phyloP scores from a whole-genome alignment of 1,284 basidiomycete species.

The Tausonia pullulans region DNA sequence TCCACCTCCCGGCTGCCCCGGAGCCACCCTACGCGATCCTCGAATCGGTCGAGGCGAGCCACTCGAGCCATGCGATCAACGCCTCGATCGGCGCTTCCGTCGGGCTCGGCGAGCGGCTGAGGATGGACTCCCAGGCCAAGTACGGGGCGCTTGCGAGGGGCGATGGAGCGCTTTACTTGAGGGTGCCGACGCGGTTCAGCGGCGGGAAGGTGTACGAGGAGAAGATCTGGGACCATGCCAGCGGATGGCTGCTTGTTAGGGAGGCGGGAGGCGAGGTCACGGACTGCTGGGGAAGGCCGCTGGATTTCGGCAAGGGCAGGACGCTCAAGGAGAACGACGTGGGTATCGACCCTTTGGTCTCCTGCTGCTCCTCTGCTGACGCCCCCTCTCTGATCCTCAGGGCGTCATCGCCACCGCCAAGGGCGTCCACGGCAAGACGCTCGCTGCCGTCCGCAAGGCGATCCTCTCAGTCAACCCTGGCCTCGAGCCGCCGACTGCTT shows the following conservation, averaged over 20 bases:
- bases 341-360: background rate
- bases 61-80: constrained; percentile 78
- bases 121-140: constrained; percentile 98
- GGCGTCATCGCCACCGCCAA: constrained; percentile 71
- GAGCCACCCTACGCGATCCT: constrained; percentile 43
- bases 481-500: background rate
- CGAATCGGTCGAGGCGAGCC: constrained; percentile 87
- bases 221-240: constrained; percentile 95
- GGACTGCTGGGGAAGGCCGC: constrained; percentile 63
- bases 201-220: constrained; percentile 63
- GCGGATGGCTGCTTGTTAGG: constrained; percentile 70
- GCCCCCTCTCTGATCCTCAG: constrained; percentile 1
- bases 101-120: constrained; percentile 43
- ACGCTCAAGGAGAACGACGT: constrained; percentile 68
- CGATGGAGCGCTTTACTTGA: constrained; percentile 78
- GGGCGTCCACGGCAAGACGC: constrained; percentile 52
- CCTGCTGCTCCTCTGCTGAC: background rate
- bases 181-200: constrained; percentile 61
- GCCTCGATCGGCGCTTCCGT: constrained; percentile 59
- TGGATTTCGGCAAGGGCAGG: constrained; percentile 79
- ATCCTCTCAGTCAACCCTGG: constrained; percentile 22
- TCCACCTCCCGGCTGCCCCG: constrained; percentile 42
- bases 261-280: constrained; percentile 82
- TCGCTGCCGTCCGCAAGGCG: constrained; percentile 64
- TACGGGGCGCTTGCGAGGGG: constrained; percentile 80